These are phyloP conservation scores for Borealophlyctis nickersoniae DNA, from an alignment of 192 early-diverging fungal species.

Conservation along the genomic window DNA sequence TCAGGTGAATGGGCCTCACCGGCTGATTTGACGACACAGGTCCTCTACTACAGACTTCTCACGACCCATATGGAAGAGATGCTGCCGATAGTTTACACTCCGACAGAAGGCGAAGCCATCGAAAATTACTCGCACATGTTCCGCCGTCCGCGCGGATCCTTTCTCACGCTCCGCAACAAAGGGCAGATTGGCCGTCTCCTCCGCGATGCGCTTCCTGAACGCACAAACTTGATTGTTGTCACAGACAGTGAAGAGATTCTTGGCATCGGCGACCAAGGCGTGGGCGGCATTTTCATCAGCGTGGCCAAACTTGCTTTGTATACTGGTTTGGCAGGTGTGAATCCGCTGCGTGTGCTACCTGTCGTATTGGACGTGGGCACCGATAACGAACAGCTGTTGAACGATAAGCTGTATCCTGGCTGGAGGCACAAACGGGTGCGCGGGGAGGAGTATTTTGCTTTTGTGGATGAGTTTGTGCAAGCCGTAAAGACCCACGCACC, in stretches of 20 bases:
- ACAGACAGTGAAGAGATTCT: conserved; percentile 93
- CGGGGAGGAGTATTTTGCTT: conserved; percentile 69
- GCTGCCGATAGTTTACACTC: conserved; percentile 48
- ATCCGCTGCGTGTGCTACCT: conserved; percentile 82
- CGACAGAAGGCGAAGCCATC: conserved; percentile 54
- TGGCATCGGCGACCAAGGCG: conserved; percentile 91
- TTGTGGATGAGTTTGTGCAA: conserved; percentile 78
- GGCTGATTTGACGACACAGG: too few relatives aligned
- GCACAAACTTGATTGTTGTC: conserved; percentile 80
- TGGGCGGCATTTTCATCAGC: conserved; percentile 94
- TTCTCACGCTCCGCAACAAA: conserved; percentile 72
- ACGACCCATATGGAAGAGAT: conserved; percentile 50
- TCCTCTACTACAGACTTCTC: too few relatives aligned
- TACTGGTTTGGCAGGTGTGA: conserved; percentile 62
- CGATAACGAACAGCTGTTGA: conserved; percentile 74
- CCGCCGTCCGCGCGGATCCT: conserved; percentile 90
- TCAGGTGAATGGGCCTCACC: too few relatives aligned
- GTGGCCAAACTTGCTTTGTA: conserved; percentile 95
- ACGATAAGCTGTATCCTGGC: conserved; percentile 90
- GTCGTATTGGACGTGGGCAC: conserved; percentile 92
- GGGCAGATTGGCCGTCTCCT: conserved; percentile 75
- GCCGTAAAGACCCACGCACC: too few relatives aligned
- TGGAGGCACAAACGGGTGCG: conserved; percentile 61
- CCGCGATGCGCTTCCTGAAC: conserved; percentile 71
- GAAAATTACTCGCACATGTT: too few relatives aligned